Conservation (phyloP, 2,329 filamentous ascomycete genomes). For the Drechmeria coniospora region DNA sequence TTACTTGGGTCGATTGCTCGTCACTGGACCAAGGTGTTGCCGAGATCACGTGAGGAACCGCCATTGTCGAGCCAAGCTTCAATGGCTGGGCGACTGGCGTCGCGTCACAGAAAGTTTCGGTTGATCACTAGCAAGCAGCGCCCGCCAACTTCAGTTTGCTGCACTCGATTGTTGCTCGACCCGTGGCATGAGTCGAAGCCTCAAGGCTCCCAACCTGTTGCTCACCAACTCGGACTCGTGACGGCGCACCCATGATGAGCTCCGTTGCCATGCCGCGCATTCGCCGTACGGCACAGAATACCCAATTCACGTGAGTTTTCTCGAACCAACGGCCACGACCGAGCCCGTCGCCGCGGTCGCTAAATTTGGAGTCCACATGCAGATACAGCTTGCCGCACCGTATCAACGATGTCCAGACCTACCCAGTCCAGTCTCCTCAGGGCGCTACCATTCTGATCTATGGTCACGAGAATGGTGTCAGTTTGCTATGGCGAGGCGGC, state of each 20-base stretch:
- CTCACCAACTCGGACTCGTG: background rate
- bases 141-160: no score
- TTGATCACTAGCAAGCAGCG: no score
- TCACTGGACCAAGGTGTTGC: no score
- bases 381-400: slow-evolving; percentile 46
- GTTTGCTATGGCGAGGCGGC: slow-evolving; percentile 47
- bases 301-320: slow-evolving; percentile 30
- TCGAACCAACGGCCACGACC: no score
- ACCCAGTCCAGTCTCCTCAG: slow-evolving; percentile 46
- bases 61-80: no score
- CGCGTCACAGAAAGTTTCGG: no score
- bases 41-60: no score
- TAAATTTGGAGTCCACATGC: slow-evolving; percentile 3
- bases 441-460: slow-evolving; percentile 48
- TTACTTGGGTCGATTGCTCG: no score
- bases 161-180: no score
- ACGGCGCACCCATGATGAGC: slow-evolving; percentile 14
- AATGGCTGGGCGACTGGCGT: no score
- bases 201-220: background rate
- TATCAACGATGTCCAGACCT: slow-evolving; percentile 43
- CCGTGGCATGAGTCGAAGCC: no score
- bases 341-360: background rate
- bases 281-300: slow-evolving; percentile 32
- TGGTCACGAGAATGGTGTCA: slow-evolving; percentile 47
- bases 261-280: slow-evolving; percentile 21